Percentiles rank a stretch among this genome's conserved stretches.
Conservation (phyloP, 805 yeast genomes). For the Candida orba region DNA sequence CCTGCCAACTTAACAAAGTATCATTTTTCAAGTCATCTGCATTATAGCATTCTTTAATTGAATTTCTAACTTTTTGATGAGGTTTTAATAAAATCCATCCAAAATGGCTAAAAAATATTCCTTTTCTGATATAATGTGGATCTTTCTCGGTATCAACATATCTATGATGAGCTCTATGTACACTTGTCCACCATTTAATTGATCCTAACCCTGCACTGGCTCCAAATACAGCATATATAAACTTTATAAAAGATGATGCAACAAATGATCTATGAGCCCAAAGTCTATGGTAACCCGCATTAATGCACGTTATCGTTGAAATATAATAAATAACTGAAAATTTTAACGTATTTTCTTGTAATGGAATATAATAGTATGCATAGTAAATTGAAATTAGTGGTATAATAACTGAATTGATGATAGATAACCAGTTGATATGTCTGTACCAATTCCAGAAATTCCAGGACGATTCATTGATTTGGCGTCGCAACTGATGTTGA, state of each 20-base stretch:
- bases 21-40: slow-evolving; percentile 60
- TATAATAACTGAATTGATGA: slow-evolving; percentile 45
- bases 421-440: slow-evolving; percentile 58
- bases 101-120: slow-evolving; percentile 74
- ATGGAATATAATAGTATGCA: slow-evolving; percentile 34
- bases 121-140: slow-evolving; percentile 79
- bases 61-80: slow-evolving; percentile 42
- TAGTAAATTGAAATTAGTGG: slow-evolving; percentile 44
- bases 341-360: slow-evolving; percentile 42
- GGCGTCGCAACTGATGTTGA: slow-evolving; percentile 13
- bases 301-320: slow-evolving; percentile 61
- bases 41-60: slow-evolving; percentile 20
- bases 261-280: slow-evolving; percentile 59
- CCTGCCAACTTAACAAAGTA: slow-evolving; percentile 34
- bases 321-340: slow-evolving; percentile 50
- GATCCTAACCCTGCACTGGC: slow-evolving; percentile 73
- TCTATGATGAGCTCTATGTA: slow-evolving; percentile 88
- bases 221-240: slow-evolving; percentile 52
- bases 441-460: slow-evolving; percentile 65
- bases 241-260: slow-evolving; percentile 37
- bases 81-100: slow-evolving; percentile 81
- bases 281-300: slow-evolving; percentile 78
- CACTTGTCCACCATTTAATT: slow-evolving; percentile 69
- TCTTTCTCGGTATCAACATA: slow-evolving; percentile 84
- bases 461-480: slow-evolving; percentile 29